phyloP scores from a whole-genome alignment of 306 rosid genomes.

The Glycine soja region DNA sequence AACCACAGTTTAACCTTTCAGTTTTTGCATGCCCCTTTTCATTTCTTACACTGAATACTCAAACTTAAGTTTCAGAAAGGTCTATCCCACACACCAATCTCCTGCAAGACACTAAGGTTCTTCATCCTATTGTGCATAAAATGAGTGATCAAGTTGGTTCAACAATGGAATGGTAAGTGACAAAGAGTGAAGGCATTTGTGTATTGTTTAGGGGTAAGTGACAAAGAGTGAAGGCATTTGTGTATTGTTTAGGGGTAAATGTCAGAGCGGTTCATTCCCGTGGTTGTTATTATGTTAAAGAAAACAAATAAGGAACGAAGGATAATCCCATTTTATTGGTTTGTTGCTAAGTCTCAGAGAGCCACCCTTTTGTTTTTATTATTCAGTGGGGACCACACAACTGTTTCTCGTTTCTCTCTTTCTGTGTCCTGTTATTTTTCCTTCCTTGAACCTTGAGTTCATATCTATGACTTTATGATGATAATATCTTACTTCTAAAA shows the following conservation, averaged over 20 bases:
- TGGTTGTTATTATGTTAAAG: not conserved
- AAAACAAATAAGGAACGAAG: constrained; percentile 9
- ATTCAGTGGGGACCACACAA: too few species aligned
- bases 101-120: constrained; percentile 11
- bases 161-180: not conserved
- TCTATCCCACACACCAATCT: not conserved
- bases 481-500: too few species aligned
- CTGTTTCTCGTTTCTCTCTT: too few species aligned
- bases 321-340: not conserved
- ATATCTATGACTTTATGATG: too few species aligned
- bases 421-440: too few species aligned
- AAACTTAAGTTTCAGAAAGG: not conserved
- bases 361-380: too few species aligned
- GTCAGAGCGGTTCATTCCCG: not conserved
- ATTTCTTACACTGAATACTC: too few species aligned
- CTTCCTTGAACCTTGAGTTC: too few species aligned
- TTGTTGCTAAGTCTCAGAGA: too few species aligned
- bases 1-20: constrained; percentile 45
- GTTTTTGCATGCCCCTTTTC: too few species aligned
- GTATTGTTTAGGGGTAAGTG: not conserved
- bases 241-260: not conserved
- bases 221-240: not conserved
- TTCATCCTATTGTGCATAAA: constrained; percentile 41
- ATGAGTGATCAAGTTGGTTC: constrained; percentile 48
- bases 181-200: not conserved